Conservation (phyloP, 257 asterid genomes). For the Petunia axillaris region DNA sequence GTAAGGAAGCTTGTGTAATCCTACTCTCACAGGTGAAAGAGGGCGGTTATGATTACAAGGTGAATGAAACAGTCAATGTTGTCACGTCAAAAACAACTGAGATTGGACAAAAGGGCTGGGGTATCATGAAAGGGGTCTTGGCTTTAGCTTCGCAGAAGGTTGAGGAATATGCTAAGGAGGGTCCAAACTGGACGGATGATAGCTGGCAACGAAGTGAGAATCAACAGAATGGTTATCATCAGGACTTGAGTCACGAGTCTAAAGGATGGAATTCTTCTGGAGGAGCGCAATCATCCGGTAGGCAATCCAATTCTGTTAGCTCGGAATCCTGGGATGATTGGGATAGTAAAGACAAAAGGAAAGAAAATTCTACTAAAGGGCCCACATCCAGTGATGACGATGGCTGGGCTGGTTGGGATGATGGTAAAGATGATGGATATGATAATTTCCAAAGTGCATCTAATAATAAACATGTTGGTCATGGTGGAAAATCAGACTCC, state of each 20-base stretch:
- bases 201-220: conserved; percentile 66
- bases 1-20: conserved; percentile 20
- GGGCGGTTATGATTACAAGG: conserved; percentile 83
- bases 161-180: conserved; percentile 79
- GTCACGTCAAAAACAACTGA: conserved; percentile 81
- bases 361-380: conserved; percentile 48
- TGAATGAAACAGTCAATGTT: conserved; percentile 81
- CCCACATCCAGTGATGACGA: conserved; percentile 53
- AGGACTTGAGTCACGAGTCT: conserved; percentile 52
- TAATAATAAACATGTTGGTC: conserved; percentile 47
- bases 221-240: conserved; percentile 51
- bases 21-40: conserved; percentile 64
- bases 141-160: conserved; percentile 94
- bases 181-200: conserved; percentile 49
- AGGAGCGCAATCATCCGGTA: conserved; percentile 45
- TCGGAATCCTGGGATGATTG: conserved; percentile 82
- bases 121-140: conserved; percentile 86
- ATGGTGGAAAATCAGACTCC: conserved; percentile 60
- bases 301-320: conserved; percentile 44
- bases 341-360: conserved; percentile 62
- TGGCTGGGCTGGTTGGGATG: conserved; percentile 98
- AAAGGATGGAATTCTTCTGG: conserved; percentile 60
- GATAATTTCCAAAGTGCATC: conserved; percentile 55
- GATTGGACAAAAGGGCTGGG: conserved; percentile 93
- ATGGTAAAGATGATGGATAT: conserved; percentile 63